A percentile compares a stretch with the other conserved stretches of the same genome.
Conservation (phyloP, 768 basidiomycete species). For the Gelatoporia subvermispora region DNA sequence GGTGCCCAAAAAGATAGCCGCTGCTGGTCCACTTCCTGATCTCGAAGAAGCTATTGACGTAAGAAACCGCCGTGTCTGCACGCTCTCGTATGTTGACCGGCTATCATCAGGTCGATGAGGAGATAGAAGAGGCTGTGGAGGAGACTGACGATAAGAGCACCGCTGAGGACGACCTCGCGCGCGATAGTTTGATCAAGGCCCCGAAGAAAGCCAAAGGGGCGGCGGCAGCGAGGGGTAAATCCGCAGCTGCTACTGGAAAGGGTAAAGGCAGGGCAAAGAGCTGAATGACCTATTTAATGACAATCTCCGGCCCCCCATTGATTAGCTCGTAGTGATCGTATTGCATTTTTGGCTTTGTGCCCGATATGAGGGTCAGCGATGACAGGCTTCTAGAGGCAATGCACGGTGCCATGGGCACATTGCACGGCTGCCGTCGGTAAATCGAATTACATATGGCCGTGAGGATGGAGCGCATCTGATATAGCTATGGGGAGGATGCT, state of each 20-base stretch:
- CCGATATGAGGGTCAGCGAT: no score
- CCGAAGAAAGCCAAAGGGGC: constrained; percentile 33
- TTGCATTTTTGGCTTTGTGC: no score
- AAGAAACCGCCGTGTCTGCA: constrained; percentile 24
- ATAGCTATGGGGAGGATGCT: no score
- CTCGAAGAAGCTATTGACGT: constrained; percentile 90
- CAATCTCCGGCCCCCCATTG: no score
- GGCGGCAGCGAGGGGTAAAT: neutral
- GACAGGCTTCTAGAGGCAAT: no score
- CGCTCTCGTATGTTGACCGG: neutral
- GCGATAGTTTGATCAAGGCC: constrained; percentile 58
- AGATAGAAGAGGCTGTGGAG: constrained; percentile 39
- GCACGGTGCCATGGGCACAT: no score
- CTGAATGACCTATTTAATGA: no score
- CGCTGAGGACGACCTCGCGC: constrained; percentile 41
- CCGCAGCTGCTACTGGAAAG: constrained; percentile 1
- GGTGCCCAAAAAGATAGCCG: constrained; percentile 71
- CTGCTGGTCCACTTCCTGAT: constrained; percentile 72
- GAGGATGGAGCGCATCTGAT: no score
- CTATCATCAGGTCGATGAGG: constrained; percentile 28
- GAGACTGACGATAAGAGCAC: constrained; percentile 27
- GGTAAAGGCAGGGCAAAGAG: constrained; percentile 9
- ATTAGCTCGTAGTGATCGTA: no score
- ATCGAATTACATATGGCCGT: no score
- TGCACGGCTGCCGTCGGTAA: no score